Base-by-base conservation (phyloP, 139 green algal genomes). In the Closterium sp. region DNA sequence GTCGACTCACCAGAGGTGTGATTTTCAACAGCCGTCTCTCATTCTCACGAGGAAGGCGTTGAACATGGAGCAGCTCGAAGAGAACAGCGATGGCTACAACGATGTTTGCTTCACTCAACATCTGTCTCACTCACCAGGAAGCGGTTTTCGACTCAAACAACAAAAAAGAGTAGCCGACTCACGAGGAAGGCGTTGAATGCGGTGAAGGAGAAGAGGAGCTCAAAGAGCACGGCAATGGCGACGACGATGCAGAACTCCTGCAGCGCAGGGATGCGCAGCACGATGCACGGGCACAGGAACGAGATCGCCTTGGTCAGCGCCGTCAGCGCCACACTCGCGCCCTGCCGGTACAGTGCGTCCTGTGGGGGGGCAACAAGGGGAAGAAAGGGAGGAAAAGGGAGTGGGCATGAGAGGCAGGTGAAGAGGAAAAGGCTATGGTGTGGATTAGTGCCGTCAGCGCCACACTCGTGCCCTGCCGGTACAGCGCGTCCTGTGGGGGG, bases 251-350 rank as follows among this genome's bases (percentile, higher is more conserved):
- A 86, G 27, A 86, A 86, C 79, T 86, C 79, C 79, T 86, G 79
- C 9, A 86, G 79, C 9, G 79, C 79, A 0, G 79, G 79, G 24
- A 86, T 28, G 24, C 24, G 79, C 79, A 86, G 24, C 79, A 86
- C 79, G 79, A 28, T 28, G 24, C 24, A n/a, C 17, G 79, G 79
- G 24, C 24, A n/a, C 79, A 86, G 24, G 27, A 86, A 86, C 79
- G 79, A 86, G 24, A 86, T 10, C 79, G 79, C 79, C 79, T 86
- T 86, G 79, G 79, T 86, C 79, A 86, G 79, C 79, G 79, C 79
- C 79, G 79, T 86, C 24, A 86, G 79, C 24, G 79, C 79, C 24
- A 86, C 79, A 10, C 79, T 86, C 79, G 79, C 79, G 3, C 79
- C 79, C 27, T 86, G 79, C 79, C 79, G 24, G 79, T 86, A 86